Evolutionary conservation across 2,329 filamentous ascomycete genomes (phyloP), one percentile per base, ranked within the genome.

Genomic region (Periglandula ipomoeae): DNA sequence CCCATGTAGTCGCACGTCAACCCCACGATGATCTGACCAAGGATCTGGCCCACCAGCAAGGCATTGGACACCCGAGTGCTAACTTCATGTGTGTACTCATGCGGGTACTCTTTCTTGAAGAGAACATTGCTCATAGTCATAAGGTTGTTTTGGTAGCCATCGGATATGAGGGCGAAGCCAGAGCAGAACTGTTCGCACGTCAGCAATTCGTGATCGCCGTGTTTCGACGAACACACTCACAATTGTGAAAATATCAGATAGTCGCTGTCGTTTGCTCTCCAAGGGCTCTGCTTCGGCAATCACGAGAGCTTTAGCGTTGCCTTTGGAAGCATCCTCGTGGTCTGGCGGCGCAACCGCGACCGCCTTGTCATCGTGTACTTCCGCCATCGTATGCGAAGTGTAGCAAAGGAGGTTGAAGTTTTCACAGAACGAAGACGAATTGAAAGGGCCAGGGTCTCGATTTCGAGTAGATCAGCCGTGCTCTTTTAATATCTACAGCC

Each of bases 1-100:
- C 72, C 72, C 26, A 74, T 56, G 47, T 73, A 72, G 54, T 75
- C 72, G 53, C 70, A 73, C 5, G 69, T 73, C 17, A 74, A 48
- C 6, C 68, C 69, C 19, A 70, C 59, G 4, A 61, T 55, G 3
- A 71, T 51, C 51, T 70, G 66, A 19, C 70, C 70, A 17, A 71
- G 53, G n/a, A 72, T 67, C 32, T 68, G 66, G 15, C 70, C 69
- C 10, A 71, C 61, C 0, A 71, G 57, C 5, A 72, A 58, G 10
- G 68, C 58, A 49, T 70, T 70, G 17, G 65, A 69, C 4, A 70
- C 65, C 20, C 65, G 65, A 1, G 69, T 70, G 55, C 64, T 70
- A 44, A 70, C 61, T 0, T 55, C 45, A 0, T 64, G 56, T 2
- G 64, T 68, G 47, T 68, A 69, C 35, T 67, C 56, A 10, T 56